Base-by-base conservation (phyloP, 768 basidiomycete species). In the Podaxis sp. region DNA sequence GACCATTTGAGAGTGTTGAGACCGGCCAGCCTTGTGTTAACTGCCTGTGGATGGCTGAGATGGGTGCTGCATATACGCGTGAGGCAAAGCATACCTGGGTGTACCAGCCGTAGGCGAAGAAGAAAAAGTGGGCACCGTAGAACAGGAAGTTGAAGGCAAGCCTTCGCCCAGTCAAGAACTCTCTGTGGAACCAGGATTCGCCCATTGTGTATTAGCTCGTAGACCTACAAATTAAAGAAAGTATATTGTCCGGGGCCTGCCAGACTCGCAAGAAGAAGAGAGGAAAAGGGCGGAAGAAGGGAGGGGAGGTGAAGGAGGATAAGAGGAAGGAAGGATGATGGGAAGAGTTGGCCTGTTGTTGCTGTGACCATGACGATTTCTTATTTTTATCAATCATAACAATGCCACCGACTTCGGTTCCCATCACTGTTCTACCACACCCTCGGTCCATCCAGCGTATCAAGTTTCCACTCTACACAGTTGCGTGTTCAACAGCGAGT, bases 71-170 rank as follows among this genome's bases (percentile, higher is more conserved):
- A 4, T 25, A 33, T 37, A n/a, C 13, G 54, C 43, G 37, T 37
- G 33, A 37, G 8, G 15, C n/a, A 19, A 2, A 51, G 33, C 79
- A 33, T 65, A 87, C 92, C 83, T 94, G 91, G 71, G 84, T 85
- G 72, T 86, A 81, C 93, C 95, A 97, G n/a, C 95, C 95, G 73
- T 93, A 89, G 0, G 77, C 86, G 68, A 96, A 95, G 70, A 93
- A 72, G 65, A 73, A 76, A 55, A 93, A 59, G 63, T 97, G 95
- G 0, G 84, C 70, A 51, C 92, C 88, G 68, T 95, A 93, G 76
- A 93, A 96, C 50, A 93, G 67, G 67, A 89, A 70, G 66, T 91
- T 91, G 76, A 93, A 91, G 59, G 78, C 72, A 66, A 93, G 84
- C 68, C 90, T 83, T 69, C 85, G 78, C 2, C 81, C 81, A 37